A percentile compares a stretch with the other conserved stretches of the same genome.
phyloP scores from a whole-genome alignment of 805 yeast species.

The Blastobotrys chiropterorum region DNA sequence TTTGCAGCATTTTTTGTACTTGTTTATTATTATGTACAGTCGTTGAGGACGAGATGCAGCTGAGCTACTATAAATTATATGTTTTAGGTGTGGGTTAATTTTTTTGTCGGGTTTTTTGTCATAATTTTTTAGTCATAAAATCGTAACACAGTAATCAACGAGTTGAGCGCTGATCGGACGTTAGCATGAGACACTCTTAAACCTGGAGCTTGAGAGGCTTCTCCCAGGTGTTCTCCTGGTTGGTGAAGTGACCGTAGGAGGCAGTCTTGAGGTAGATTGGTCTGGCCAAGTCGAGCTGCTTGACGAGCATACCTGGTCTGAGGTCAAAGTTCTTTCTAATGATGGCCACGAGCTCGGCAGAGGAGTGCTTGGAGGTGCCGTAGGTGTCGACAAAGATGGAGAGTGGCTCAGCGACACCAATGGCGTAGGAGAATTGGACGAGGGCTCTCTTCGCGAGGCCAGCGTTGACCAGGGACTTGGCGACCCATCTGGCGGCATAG shows the following conservation, averaged over 20 bases:
- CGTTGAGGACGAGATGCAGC: not conserved
- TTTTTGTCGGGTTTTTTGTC: not conserved
- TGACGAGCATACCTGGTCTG: conserved; percentile 99
- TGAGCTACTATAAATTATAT: not conserved
- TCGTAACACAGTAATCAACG: conserved; percentile 15
- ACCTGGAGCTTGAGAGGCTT: conserved; percentile 58
- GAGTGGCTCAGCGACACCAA: conserved; percentile 99
- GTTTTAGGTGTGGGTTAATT: not conserved
- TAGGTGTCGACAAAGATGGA: conserved; percentile 96
- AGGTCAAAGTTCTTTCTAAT: conserved; percentile 93
- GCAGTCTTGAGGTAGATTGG: conserved; percentile 99
- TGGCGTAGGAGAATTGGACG: conserved; percentile 98
- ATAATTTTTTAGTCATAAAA: not conserved
- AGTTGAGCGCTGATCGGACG: conserved; percentile 21
- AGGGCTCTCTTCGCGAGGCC: conserved; percentile 94
- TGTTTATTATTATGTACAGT: not conserved
- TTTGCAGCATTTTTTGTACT: not conserved
- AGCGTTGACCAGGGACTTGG: conserved; percentile 93
- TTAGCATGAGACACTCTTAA: conserved; percentile 19
- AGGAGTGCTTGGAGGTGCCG: conserved; percentile 90
- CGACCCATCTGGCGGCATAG: conserved; percentile 99
- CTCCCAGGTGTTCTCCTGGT: conserved; percentile 99
- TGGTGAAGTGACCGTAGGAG: conserved; percentile 98
- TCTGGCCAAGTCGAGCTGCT: conserved; percentile 93
- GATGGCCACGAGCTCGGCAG: conserved; percentile 85